Conservation (phyloP, 2,329 filamentous ascomycete genomes). For the Grosmannia huntii region DNA sequence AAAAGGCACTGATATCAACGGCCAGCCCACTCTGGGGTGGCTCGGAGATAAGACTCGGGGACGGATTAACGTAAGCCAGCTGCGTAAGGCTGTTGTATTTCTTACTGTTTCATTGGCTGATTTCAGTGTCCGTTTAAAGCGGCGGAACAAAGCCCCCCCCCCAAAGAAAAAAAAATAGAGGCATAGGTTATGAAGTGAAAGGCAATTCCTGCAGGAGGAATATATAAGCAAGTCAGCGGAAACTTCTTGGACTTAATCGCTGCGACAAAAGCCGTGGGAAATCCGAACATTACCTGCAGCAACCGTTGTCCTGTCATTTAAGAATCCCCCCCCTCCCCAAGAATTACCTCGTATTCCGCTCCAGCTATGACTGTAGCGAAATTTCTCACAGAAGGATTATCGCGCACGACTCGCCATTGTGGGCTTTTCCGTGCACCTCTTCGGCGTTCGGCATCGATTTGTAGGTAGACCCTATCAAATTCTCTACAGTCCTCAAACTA, state of each 20-base stretch:
- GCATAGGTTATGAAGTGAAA: background rate
- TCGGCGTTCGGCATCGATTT: background rate
- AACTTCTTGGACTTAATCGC: background rate
- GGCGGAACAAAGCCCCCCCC: no score
- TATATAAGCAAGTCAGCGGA: background rate
- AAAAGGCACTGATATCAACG: background rate
- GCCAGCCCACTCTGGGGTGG: background rate
- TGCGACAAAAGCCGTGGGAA: background rate
- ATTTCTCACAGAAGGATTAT: background rate
- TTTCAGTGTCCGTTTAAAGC: background rate
- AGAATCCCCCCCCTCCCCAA: background rate
- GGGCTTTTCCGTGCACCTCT: background rate
- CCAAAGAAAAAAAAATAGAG: background rate
- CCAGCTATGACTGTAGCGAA: background rate
- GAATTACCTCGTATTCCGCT: background rate
- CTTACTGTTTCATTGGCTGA: background rate
- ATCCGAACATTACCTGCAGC: background rate
- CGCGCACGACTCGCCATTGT: background rate
- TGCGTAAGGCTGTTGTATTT: slow-evolving; percentile 1
- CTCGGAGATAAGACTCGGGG: slow-evolving; percentile 6
- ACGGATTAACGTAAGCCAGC: background rate
- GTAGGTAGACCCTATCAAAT: background rate
- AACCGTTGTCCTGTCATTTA: background rate
- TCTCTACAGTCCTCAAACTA: background rate
- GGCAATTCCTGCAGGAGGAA: background rate